Percentiles rank a stretch among this genome's conserved stretches.
Evolutionary conservation across 1,284 basidiomycete species (phyloP).

Genomic region (Malassezia sympodialis): DNA sequence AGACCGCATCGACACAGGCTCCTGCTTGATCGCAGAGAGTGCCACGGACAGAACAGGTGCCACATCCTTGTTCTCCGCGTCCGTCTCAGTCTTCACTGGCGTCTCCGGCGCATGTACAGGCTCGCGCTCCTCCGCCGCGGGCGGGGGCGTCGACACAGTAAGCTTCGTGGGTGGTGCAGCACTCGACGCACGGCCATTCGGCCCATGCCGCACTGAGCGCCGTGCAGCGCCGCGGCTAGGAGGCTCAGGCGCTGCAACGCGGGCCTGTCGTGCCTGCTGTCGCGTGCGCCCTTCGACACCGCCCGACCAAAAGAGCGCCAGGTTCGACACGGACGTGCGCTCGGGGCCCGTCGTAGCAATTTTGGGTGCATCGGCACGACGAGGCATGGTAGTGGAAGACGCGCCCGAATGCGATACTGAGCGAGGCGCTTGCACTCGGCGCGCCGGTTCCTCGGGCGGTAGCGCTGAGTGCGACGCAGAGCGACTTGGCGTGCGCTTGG

Average conservation of each 20-base stretch:
- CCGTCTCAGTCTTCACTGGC: not conserved
- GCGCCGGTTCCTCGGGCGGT: not conserved
- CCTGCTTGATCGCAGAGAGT: not conserved
- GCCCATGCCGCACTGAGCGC: slow-evolving; percentile 23
- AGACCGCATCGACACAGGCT: not conserved
- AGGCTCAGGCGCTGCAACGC: slow-evolving; percentile 2
- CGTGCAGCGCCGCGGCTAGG: slow-evolving; percentile 16
- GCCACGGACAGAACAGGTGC: not conserved
- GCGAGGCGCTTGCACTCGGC: not conserved
- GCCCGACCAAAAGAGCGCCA: slow-evolving; percentile 45
- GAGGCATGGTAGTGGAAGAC: not conserved
- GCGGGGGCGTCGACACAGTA: not conserved
- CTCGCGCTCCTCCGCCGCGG: not conserved
- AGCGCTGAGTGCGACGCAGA: not conserved
- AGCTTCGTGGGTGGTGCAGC: not conserved
- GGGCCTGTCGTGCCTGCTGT: slow-evolving; percentile 21
- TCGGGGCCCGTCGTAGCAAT: slow-evolving; percentile 42
- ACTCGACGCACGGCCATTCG: slow-evolving; percentile 18
- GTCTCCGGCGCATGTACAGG: not conserved
- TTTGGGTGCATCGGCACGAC: not conserved
- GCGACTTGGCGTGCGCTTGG: not conserved
- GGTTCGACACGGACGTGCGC: slow-evolving; percentile 44
- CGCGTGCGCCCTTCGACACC: slow-evolving; percentile 39
- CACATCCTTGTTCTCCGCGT: not conserved
- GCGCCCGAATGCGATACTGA: not conserved